These are phyloP conservation scores for Thalia dealbata DNA, from an alignment of 176 grass and related monocot species.

Conservation along the genomic window DNA sequence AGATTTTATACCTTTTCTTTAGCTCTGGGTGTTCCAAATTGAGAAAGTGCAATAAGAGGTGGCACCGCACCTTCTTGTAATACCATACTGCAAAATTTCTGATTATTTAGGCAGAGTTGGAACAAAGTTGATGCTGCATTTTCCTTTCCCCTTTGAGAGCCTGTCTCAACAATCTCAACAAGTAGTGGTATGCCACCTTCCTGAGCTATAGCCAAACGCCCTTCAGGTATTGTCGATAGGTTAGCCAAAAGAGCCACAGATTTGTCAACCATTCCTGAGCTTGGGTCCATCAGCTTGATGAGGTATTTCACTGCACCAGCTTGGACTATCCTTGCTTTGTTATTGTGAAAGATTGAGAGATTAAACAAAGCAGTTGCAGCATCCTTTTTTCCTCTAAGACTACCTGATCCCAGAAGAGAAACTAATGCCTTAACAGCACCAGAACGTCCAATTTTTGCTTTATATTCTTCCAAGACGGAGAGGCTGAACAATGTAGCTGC, in stretches of 20 bases:
- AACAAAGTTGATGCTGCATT: conserved; percentile 30
- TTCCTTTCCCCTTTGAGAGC: conserved; percentile 30
- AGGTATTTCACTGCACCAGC: conserved; percentile 31
- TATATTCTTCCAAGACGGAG: conserved; percentile 36
- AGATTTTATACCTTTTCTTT: conserved; percentile 35
- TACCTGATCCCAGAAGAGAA: conserved; percentile 33
- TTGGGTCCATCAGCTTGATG: conserved; percentile 29
- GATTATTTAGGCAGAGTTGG: conserved; percentile 29
- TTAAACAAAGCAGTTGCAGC: conserved; percentile 38
- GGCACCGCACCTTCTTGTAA: conserved; percentile 47
- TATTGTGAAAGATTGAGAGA: conserved; percentile 37
- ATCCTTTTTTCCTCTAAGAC: conserved; percentile 41
- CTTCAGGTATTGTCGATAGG: conserved; percentile 39
- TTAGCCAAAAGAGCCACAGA: conserved; percentile 33
- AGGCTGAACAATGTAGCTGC: conserved; percentile 38
- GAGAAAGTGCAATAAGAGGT: conserved; percentile 46
- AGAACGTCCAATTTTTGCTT: conserved; percentile 34
- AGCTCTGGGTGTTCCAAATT: conserved; percentile 40
- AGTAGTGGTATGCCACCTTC: conserved; percentile 36
- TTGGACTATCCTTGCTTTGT: conserved; percentile 36
- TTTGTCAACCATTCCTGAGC: conserved; percentile 38
- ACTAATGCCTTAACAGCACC: conserved; percentile 38
- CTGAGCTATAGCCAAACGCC: conserved; percentile 25
- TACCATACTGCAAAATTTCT: conserved; percentile 38
- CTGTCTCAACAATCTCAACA: conserved; percentile 32